Conservation (phyloP, 2,329 filamentous ascomycete species). For the Septoria petroselini region DNA sequence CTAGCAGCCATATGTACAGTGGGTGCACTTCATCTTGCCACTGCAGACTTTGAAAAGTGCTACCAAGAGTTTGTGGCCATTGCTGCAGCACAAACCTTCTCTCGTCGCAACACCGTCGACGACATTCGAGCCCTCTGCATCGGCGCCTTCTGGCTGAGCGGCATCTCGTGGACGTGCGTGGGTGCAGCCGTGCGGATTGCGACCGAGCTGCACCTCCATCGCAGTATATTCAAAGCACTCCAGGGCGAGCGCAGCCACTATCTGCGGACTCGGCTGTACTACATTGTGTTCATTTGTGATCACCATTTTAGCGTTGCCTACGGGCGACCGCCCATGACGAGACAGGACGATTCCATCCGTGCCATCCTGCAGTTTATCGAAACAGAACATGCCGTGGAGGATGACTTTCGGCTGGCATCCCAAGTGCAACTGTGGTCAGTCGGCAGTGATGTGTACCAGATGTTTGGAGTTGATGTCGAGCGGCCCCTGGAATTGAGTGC, state of each 20-base stretch:
- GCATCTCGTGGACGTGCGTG: conserved; percentile 35
- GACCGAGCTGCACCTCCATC: conserved; percentile 41
- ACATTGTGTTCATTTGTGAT: conserved; percentile 43
- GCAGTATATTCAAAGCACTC: conserved; percentile 39
- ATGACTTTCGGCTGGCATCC: conserved; percentile 31
- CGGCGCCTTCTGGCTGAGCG: conserved; percentile 42
- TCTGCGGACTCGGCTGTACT: conserved; percentile 41
- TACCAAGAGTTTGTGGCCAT: conserved; percentile 35
- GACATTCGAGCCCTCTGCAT: conserved; percentile 39
- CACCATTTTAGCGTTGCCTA: conserved; percentile 42
- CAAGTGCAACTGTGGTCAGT: conserved; percentile 33
- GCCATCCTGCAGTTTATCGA: conserved; percentile 36
- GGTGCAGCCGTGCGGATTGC: conserved; percentile 40
- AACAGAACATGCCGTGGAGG: conserved; percentile 34
- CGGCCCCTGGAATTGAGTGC: conserved; percentile 29
- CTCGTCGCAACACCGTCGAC: conserved; percentile 30
- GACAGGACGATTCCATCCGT: conserved; percentile 36
- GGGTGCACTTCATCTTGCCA: conserved; percentile 34
- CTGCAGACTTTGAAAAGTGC: conserved; percentile 32
- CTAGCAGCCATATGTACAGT: conserved; percentile 39
- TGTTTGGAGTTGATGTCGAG: conserved; percentile 35
- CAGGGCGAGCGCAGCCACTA: conserved; percentile 36
- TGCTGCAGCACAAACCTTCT: conserved; percentile 33
- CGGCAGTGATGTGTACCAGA: conserved; percentile 31
- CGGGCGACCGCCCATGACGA: conserved; percentile 40